Conservation (phyloP, 352 stramenopile genomes). For the Phytophthora hibernalis region DNA sequence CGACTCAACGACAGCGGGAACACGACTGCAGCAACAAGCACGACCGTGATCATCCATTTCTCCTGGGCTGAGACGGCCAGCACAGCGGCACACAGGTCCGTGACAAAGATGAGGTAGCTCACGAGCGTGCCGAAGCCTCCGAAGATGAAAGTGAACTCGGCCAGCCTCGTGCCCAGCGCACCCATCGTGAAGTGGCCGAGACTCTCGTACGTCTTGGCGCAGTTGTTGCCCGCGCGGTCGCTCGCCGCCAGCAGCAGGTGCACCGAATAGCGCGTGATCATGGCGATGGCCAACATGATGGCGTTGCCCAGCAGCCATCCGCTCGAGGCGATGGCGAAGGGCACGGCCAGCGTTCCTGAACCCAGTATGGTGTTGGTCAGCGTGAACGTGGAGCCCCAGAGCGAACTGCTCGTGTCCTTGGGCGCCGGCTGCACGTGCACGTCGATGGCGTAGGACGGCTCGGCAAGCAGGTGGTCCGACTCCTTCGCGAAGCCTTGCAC, state of each 20-base stretch:
- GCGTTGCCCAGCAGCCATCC: conserved; percentile 72
- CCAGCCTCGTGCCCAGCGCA: conserved; percentile 57
- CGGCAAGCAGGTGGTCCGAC: conserved; percentile 30
- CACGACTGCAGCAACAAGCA: conserved; percentile 42
- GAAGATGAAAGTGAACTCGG: conserved; percentile 88
- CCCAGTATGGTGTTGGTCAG: conserved; percentile 82
- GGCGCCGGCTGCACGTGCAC: conserved; percentile 44
- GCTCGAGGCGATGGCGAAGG: conserved; percentile 76
- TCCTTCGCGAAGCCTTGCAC: conserved; percentile 33
- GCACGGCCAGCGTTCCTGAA: conserved; percentile 74
- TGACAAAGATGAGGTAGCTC: conserved; percentile 87
- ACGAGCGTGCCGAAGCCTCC: conserved; percentile 83
- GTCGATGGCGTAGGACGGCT: conserved; percentile 36
- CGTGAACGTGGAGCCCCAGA: conserved; percentile 76
- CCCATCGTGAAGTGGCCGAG: conserved; percentile 80
- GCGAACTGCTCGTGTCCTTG: conserved; percentile 47
- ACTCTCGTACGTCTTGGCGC: conserved; percentile 80
- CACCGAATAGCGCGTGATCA: conserved; percentile 82
- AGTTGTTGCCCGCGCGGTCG: conserved; percentile 62
- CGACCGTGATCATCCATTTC: conserved; percentile 70
- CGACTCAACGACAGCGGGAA: conserved; percentile 70
- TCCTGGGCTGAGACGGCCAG: conserved; percentile 37
- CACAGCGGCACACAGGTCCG: conserved; percentile 66
- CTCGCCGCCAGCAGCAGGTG: conserved; percentile 70
- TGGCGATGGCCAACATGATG: conserved; percentile 76